phyloP scores from a whole-genome alignment of 768 basidiomycete species.

The Auriculariales sp. region DNA sequence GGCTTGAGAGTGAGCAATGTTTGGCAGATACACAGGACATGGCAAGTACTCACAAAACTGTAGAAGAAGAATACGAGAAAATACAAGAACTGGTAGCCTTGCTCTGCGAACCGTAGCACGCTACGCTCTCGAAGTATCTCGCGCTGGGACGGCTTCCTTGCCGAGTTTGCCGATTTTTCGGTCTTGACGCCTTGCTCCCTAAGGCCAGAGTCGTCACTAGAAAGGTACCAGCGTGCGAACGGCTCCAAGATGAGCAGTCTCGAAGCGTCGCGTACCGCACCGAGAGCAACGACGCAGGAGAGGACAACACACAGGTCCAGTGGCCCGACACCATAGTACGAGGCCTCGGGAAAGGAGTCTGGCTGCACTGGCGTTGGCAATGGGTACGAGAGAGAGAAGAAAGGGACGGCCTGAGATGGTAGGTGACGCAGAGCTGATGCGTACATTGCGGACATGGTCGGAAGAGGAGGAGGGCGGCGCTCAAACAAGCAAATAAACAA shows the following conservation, averaged over 20 bases:
- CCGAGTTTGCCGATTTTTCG: background rate
- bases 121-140: constrained; percentile 49
- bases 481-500: no score
- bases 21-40: constrained; percentile 8
- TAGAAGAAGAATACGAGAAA: constrained; percentile 60
- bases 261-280: constrained; percentile 61
- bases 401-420: constrained; percentile 44
- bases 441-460: no score
- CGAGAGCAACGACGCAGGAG: constrained; percentile 75
- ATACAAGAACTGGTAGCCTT: constrained; percentile 82
- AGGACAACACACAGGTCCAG: constrained; percentile 70
- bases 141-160: constrained; percentile 25
- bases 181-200: no score
- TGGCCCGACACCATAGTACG: constrained; percentile 58
- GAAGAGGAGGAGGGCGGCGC: no score
- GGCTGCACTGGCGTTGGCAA: constrained; percentile 35
- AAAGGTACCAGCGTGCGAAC: constrained; percentile 66
- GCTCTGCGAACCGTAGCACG: constrained; percentile 84
- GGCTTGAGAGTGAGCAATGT: constrained; percentile 1
- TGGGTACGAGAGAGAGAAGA: constrained; percentile 63
- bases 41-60: constrained; percentile 57
- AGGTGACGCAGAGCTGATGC: no score
- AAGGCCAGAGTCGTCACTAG: background rate
- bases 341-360: constrained; percentile 59
- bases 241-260: constrained; percentile 68